Base-by-base conservation (phyloP, 371 early-diverging fungal species). In the Mucor saturninus region DNA sequence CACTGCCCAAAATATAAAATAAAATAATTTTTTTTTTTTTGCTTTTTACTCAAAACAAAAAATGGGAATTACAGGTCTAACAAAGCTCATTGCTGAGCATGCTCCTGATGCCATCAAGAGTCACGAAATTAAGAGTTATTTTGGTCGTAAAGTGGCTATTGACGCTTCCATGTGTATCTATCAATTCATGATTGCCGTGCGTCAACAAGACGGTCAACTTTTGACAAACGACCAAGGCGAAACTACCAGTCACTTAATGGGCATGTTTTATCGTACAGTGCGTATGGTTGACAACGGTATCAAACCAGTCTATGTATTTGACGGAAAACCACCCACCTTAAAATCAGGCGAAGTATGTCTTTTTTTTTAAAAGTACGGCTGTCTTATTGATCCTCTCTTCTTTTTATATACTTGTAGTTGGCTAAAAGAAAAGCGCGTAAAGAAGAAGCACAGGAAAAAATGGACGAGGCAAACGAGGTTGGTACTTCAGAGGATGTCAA, bases 131-230 rank as follows among this genome's bases (percentile, higher is more conserved):
- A 88, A 87, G 62, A 93, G 90, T 71, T 98, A 92, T 64, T 93
- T 96, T 76, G 96, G 98, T 0, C 92, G 98, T 61, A 99, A 96
- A 74, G 92, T 99, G 8, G 99, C 99, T 28, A 95, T 98, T 62
- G 99, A 99, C 76, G 99, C 97, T 10, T 97, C 96, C 50, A 98
- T 97, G 93, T 91, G 91, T 61, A 92, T 99, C 52, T 99, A 99
- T 77, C 99, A 99, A 86, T 99, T 99, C 80, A 90, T 99, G 79
- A 95, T 99, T 65, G 99, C 99, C 5, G 98, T 99, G 37, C 85
- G 99, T 51, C 88, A 87, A 63, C 80, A 85, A 32, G 98, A 98
- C 62, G 99, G 99, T 3, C 87, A 90, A 71, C 83, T 91, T 57
- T 85, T 99, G 43, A 91, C 90, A 15, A 94, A 94, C 59, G 92